A percentile compares a stretch with the other conserved stretches of the same genome.
phyloP scores from a whole-genome alignment of 2,329 filamentous ascomycete genomes.

The Pyricularia grisea region DNA sequence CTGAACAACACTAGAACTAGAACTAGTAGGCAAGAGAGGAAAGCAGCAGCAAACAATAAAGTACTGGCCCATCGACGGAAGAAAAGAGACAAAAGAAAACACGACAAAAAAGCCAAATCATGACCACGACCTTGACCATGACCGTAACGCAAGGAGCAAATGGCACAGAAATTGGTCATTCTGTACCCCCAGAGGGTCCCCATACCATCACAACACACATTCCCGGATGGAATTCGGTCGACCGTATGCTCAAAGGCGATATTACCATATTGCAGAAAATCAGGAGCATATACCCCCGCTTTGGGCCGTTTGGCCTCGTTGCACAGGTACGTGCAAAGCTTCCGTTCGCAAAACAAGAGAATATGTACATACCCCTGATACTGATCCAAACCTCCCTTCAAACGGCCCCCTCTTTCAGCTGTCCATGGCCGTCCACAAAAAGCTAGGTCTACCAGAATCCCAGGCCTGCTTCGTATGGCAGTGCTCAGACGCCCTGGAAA shows the following conservation, averaged over 20 bases:
- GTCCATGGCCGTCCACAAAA: constrained; percentile 23
- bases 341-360: neutral
- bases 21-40: neutral
- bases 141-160: constrained; percentile 6
- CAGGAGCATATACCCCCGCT: constrained; percentile 36
- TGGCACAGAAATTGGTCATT: constrained; percentile 29
- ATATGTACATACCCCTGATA: neutral
- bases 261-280: constrained; percentile 21
- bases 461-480: constrained; percentile 19
- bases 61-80: too few relatives aligned
- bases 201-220: constrained; percentile 37
- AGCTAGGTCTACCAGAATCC: constrained; percentile 16
- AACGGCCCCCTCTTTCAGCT: constrained; percentile 21
- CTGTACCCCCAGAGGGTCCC: constrained; percentile 33
- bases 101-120: neutral
- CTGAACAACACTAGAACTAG: neutral
- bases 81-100: neutral
- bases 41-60: neutral
- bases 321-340: neutral
- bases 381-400: neutral
- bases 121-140: constrained; percentile 3
- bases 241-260: constrained; percentile 35
- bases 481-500: constrained; percentile 16
- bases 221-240: constrained; percentile 31
- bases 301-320: constrained; percentile 20